phyloP scores from a whole-genome alignment of 257 asterid genomes.

The Leonotis leonurus region DNA sequence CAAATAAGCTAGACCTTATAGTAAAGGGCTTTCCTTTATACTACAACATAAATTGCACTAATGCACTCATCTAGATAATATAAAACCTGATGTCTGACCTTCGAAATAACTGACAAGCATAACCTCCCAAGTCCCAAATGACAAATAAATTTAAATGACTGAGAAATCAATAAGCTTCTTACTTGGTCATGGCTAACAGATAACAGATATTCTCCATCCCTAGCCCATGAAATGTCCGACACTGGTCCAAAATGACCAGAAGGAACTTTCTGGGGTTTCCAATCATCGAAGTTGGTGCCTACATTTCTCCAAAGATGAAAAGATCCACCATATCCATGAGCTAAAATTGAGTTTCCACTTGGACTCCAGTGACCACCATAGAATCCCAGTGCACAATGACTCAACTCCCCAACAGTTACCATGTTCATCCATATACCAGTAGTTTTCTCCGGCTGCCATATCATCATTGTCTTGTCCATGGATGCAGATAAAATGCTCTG shows the following conservation, averaged over 20 bases:
- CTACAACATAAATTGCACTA: background rate
- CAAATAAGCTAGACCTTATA: background rate
- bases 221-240: conserved; percentile 83
- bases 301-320: conserved; percentile 86
- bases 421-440: conserved; percentile 96
- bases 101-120: too few species aligned
- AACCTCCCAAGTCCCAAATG: too few species aligned
- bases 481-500: conserved; percentile 91
- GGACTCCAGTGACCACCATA: conserved; percentile 97
- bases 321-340: conserved; percentile 98
- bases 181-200: conserved; percentile 99
- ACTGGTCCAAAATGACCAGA: conserved; percentile 94
- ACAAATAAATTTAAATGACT: background rate
- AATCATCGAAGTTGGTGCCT: conserved; percentile 61
- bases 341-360: conserved; percentile 59
- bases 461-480: conserved; percentile 99
- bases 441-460: conserved; percentile 94
- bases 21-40: background rate
- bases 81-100: too few species aligned
- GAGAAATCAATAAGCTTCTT: conserved; percentile 18
- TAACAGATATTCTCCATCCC: conserved; percentile 65
- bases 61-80: background rate
- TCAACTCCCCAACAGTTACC: conserved; percentile 92
- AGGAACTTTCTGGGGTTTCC: conserved; percentile 97
- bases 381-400: conserved; percentile 95